These are phyloP conservation scores for Xylaria cubensis DNA, from an alignment of 495 filamentous ascomycete species.

Conservation along the genomic window DNA sequence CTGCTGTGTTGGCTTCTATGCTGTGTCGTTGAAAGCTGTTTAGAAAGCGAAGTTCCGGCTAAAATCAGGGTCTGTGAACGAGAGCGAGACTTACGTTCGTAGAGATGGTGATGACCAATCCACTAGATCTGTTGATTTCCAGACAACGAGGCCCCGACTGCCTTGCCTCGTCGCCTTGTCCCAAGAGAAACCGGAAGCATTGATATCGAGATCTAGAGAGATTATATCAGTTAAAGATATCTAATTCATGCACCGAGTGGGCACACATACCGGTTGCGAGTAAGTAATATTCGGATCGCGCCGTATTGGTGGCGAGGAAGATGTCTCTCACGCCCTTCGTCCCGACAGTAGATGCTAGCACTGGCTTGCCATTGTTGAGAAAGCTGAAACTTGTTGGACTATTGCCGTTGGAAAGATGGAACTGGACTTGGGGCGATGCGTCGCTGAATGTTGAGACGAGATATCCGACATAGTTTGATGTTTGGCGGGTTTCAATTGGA, in stretches of 20 bases:
- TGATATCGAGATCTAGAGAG: constrained; percentile 32
- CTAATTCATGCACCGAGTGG: no score
- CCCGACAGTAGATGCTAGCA: constrained; percentile 44
- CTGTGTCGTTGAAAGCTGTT: constrained; percentile 24
- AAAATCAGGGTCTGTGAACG: background rate
- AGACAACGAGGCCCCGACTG: constrained; percentile 44
- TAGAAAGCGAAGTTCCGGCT: background rate
- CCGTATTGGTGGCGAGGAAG: constrained; percentile 40
- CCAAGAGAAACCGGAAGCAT: constrained; percentile 40
- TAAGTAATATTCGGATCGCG: constrained; percentile 35
- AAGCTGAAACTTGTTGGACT: constrained; percentile 42
- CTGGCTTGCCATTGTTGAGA: constrained; percentile 43
- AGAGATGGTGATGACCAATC: constrained; percentile 36
- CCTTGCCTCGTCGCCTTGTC: constrained; percentile 45
- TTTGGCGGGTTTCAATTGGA: constrained; percentile 18
- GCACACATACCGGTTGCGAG: constrained; percentile 34
- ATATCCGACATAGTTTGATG: constrained; percentile 42
- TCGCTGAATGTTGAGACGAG: constrained; percentile 48
- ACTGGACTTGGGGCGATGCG: constrained; percentile 44
- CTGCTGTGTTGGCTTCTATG: constrained; percentile 44
- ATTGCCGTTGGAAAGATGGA: constrained; percentile 45
- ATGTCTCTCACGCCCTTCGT: constrained; percentile 47
- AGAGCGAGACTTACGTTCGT: constrained; percentile 22
- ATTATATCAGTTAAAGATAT: background rate
- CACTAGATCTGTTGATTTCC: constrained; percentile 46